Evolutionary conservation across 768 basidiomycete species (phyloP).

Genomic region (Podaxis pistillaris): DNA sequence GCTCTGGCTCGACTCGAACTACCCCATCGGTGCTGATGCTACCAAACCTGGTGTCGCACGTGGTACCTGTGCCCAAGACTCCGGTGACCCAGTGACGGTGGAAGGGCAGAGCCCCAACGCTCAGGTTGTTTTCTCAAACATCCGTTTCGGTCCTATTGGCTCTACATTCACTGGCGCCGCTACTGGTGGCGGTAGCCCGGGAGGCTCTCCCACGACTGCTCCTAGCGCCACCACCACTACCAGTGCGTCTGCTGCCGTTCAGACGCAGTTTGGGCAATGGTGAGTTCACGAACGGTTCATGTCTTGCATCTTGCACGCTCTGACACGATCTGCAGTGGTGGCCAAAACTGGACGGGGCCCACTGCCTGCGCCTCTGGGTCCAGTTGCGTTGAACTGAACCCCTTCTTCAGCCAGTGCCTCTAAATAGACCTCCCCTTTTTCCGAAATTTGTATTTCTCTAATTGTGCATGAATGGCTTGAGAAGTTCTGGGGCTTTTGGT

Average conservation of each 20-base stretch:
- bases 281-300: conserved; percentile 12
- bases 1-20: conserved; percentile 51
- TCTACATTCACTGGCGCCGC: conserved; percentile 30
- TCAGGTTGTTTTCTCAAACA: conserved; percentile 48
- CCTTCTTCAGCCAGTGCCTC: conserved; percentile 32
- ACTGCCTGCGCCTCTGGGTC: conserved; percentile 28
- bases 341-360: conserved; percentile 28
- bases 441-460: neutral
- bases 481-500: neutral
- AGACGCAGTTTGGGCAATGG: conserved; percentile 29
- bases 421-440: neutral
- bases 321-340: conserved; percentile 22
- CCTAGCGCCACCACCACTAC: conserved; percentile 13
- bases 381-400: conserved; percentile 26
- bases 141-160: conserved; percentile 46
- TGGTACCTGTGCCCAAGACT: conserved; percentile 43
- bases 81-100: conserved; percentile 40
- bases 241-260: conserved; percentile 17
- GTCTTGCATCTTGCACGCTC: neutral
- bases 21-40: conserved; percentile 31
- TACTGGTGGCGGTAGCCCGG: neutral
- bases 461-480: neutral
- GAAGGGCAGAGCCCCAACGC: conserved; percentile 35
- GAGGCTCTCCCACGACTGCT: conserved; percentile 8
- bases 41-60: conserved; percentile 40